Conservation (phyloP, 495 filamentous ascomycete genomes). For the Penicillium samsonianum region DNA sequence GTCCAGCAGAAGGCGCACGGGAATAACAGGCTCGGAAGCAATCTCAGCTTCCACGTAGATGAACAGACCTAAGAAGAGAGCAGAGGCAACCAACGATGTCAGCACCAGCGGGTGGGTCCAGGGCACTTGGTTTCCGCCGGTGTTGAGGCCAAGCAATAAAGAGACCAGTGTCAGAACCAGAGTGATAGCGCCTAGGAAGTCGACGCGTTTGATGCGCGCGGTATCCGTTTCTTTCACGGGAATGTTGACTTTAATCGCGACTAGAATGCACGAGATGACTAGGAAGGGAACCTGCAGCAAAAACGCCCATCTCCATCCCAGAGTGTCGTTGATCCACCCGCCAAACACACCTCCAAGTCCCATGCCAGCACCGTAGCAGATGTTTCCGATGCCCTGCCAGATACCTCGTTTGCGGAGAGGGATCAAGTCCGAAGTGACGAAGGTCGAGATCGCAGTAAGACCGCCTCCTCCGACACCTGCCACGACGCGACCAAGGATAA, state of each 20-base stretch:
- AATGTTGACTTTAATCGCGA: slow-evolving; percentile 67
- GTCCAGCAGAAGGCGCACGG: slow-evolving; percentile 71
- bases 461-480: slow-evolving; percentile 88
- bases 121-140: slow-evolving; percentile 80
- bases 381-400: slow-evolving; percentile 84
- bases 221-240: slow-evolving; percentile 69
- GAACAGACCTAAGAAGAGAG: slow-evolving; percentile 55
- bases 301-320: slow-evolving; percentile 79
- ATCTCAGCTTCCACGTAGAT: slow-evolving; percentile 65
- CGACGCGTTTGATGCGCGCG: slow-evolving; percentile 67
- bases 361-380: slow-evolving; percentile 73
- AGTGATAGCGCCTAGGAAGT: slow-evolving; percentile 74
- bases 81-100: slow-evolving; percentile 64
- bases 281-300: slow-evolving; percentile 72
- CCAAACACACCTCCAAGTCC: slow-evolving; percentile 63
- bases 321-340: slow-evolving; percentile 75
- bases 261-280: slow-evolving; percentile 64
- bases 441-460: slow-evolving; percentile 77
- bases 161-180: slow-evolving; percentile 70
- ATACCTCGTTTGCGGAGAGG: slow-evolving; percentile 80
- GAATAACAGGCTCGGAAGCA: slow-evolving; percentile 79
- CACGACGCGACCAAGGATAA: slow-evolving; percentile 78
- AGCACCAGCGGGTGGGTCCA: slow-evolving; percentile 85
- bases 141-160: slow-evolving; percentile 77
- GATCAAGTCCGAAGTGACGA: slow-evolving; percentile 79